Evolutionary conservation across 345 rosid species (phyloP).

Genomic region (Citrus glauca): DNA sequence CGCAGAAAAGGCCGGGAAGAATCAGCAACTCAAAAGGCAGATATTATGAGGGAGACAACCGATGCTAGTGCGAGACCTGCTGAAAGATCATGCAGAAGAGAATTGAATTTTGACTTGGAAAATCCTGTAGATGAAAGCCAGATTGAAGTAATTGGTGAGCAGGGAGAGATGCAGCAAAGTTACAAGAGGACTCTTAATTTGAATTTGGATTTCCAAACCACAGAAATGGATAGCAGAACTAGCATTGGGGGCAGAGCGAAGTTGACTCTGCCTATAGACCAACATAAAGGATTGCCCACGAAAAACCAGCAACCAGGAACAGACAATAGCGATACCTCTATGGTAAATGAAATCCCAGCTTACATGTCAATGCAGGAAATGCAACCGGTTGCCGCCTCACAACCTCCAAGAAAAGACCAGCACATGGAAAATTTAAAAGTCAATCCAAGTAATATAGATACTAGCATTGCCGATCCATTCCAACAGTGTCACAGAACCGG

Average conservation of each 20-base stretch:
- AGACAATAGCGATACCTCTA: slow-evolving; percentile 13
- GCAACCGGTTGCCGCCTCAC: slow-evolving; percentile 2
- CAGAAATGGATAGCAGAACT: slow-evolving; percentile 19
- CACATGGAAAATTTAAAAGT: slow-evolving; percentile 9
- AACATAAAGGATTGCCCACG: slow-evolving; percentile 21
- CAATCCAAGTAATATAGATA: slow-evolving; percentile 7
- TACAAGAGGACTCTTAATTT: slow-evolving; percentile 5
- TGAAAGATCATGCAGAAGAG: slow-evolving; percentile 47
- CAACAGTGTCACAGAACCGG: background rate
- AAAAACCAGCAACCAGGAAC: slow-evolving; percentile 32
- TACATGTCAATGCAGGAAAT: slow-evolving; percentile 8
- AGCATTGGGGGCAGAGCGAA: slow-evolving; percentile 15
- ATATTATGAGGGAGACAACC: slow-evolving; percentile 10
- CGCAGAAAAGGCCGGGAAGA: slow-evolving; percentile 39
- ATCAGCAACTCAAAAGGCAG: slow-evolving; percentile 32
- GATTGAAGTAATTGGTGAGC: slow-evolving; percentile 16
- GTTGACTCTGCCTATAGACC: slow-evolving; percentile 26
- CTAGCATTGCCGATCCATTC: background rate
- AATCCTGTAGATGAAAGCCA: slow-evolving; percentile 20
- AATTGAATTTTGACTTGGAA: slow-evolving; percentile 55
- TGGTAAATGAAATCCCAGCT: slow-evolving; percentile 27
- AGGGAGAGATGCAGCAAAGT: slow-evolving; percentile 21
- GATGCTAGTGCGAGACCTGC: slow-evolving; percentile 20
- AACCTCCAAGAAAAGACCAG: slow-evolving; percentile 11
- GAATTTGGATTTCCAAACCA: slow-evolving; percentile 20